Base-by-base conservation (phyloP, 2,329 filamentous ascomycete species). In the Ophiocordyceps polyrhachis-furcata region DNA sequence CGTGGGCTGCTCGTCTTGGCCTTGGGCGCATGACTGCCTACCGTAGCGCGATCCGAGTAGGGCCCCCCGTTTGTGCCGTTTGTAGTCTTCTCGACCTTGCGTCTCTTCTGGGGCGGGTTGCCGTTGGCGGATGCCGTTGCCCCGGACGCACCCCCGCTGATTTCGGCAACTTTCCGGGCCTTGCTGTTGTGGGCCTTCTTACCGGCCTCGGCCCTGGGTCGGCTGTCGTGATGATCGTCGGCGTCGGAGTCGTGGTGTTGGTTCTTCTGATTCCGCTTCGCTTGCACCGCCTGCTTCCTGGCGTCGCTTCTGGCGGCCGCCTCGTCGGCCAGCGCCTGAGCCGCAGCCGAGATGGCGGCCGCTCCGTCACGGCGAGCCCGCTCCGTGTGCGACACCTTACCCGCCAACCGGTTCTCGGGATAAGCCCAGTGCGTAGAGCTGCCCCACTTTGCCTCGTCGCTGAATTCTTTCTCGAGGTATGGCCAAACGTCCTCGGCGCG, bases 401-500 rank as follows among this genome's bases (percentile, higher is more conserved):
- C 67, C 31, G 77, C 73, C 51, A 35, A 14, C 13, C 89, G 81
- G 56, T 85, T 86, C 54, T 89, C 83, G 19, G 84, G 83, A 59
- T 96, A 96, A 43, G 89, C 91, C 91, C 91, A 98, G 61, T 98
- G 91, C 44, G 78, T 84, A 47, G 79, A 74, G 63, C 87, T 96
- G 44, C 93, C 91, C 66, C 87, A 81, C 62, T 93, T 85, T 45
- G 91, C 86, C 62, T 96, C 87, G 49, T 95, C 87, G 62, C 85
- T 93, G 56, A 98, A 85, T 61, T 98, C 91, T 48, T 73, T 70
- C 50, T 93, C 82, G 46, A 96, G 76, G 62, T 88, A 80, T 19
- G 86, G 81, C 71, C 83, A 93, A 29, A 93, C 81, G 53, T 83
- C 81, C 58, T 94, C 83, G 56, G 95, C 78, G 44, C 93, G 84